Evolutionary conservation across 106 monocot species (phyloP), one percentile per base, ranked within the genome.

Genomic region (Agapanthus africanus): DNA sequence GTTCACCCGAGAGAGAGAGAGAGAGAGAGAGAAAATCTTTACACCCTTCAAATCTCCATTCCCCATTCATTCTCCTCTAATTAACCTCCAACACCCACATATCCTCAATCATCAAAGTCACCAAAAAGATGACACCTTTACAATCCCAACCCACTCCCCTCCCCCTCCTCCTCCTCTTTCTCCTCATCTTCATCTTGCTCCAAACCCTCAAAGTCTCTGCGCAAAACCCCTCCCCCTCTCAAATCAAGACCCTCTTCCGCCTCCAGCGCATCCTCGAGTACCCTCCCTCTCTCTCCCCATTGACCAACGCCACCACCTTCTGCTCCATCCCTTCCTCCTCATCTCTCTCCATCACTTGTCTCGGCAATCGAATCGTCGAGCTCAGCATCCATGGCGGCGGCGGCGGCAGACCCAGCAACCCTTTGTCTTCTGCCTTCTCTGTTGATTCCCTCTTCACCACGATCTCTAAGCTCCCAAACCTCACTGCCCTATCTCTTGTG

Each of bases 401-500:
- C n/a, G 22, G 50, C 69, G 84, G 87, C 40, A 54, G 63, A 63
- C 28, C 47, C 35, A 47, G 67, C 30, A 18, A 15, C 1, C 13
- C 81, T 21, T 82, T 87, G 28, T 76, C 92, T 27, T 8, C 73
- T n/a, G 27, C 62, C 57, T 99, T 99, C 81, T 88, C 91, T 61
- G 67, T 79, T 19, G 82, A 85, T 61, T 74, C 86, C 31, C 73
- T 99, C 67, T 92, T 99, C 82, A 83, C 80, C 52, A 82, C 87
- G 22, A 78, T 99, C 56, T 35, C 92, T 18, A 52, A 65, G 42
- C 72, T 99, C 54, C 84, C 82, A 6, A 69, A 40, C 65, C 71
- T 99, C 50, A 41, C 68, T 28, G 23, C 50, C 6, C 77, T 99
- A 42, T 82, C 92, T 19, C 84, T 99, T 23, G 84, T 83, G 51